Evolutionary conservation across 345 rosid genomes (phyloP).

Genomic region (Diplotaxis tenuifolia): DNA sequence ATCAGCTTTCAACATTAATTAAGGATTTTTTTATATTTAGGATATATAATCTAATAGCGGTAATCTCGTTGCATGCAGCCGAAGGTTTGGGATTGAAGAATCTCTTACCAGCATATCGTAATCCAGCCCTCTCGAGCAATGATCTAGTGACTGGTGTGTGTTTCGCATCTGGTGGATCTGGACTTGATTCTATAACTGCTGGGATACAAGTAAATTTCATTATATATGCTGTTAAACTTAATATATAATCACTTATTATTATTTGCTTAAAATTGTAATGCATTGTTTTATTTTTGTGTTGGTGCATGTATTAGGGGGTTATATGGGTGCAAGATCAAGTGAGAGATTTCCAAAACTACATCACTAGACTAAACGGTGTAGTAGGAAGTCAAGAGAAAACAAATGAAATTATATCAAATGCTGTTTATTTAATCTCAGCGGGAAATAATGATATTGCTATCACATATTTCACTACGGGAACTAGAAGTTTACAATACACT

Average conservation of each 20-base stretch:
- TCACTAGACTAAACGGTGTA: conserved; percentile 33
- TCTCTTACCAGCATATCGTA: conserved; percentile 35
- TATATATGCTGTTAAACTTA: neutral
- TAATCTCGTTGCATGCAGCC: conserved; percentile 9
- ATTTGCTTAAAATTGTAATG: neutral
- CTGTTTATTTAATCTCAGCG: conserved; percentile 40
- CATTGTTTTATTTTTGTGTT: neutral
- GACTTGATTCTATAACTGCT: conserved; percentile 30
- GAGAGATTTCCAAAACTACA: conserved; percentile 46
- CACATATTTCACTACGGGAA: conserved; percentile 32
- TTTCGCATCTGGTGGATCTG: conserved; percentile 40
- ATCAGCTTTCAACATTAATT: neutral
- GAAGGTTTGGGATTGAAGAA: conserved; percentile 32
- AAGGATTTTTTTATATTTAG: neutral
- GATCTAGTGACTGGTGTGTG: conserved; percentile 36
- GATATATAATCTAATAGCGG: neutral
- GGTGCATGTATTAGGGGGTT: conserved; percentile 35
- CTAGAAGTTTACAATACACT: conserved; percentile 20
- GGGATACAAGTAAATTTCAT: neutral
- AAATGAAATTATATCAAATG: conserved; percentile 39
- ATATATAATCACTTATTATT: neutral
- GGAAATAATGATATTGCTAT: conserved; percentile 64
- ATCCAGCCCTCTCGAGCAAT: neutral
- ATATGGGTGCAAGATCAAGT: conserved; percentile 48
- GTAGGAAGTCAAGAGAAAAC: conserved; percentile 47